These are phyloP conservation scores for Nicotiana otophora DNA, from an alignment of 257 asterid species.

Conservation along the genomic window DNA sequence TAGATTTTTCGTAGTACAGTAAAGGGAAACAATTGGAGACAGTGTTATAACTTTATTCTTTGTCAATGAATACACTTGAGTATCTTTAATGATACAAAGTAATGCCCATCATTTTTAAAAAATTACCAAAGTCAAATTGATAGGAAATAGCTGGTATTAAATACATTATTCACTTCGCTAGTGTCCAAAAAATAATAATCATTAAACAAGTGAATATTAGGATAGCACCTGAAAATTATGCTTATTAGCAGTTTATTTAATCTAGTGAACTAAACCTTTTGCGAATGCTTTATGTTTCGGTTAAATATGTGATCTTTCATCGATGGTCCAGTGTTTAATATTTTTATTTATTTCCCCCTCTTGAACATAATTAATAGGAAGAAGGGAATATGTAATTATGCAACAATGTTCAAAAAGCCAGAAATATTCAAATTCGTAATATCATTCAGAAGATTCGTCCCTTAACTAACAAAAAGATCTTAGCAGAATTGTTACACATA, in stretches of 20 bases:
- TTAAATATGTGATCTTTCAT: neutral
- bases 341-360: neutral
- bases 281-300: neutral
- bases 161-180: neutral
- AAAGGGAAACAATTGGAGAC: neutral
- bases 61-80: neutral
- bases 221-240: neutral
- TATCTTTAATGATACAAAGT: slow-evolving; percentile 24
- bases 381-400: too few species aligned
- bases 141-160: slow-evolving; percentile 15
- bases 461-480: too few species aligned
- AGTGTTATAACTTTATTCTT: slow-evolving; percentile 13
- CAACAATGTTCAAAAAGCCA: too few species aligned
- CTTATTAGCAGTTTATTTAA: neutral
- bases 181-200: neutral
- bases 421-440: too few species aligned
- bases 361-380: neutral
- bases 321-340: neutral
- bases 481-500: too few species aligned
- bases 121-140: slow-evolving; percentile 23
- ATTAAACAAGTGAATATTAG: neutral
- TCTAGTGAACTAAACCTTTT: neutral
- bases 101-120: slow-evolving; percentile 17
- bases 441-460: too few species aligned
- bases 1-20: neutral